phyloP scores from a whole-genome alignment of 371 early-diverging fungal species.

The Dinochytrium kinnereticum region DNA sequence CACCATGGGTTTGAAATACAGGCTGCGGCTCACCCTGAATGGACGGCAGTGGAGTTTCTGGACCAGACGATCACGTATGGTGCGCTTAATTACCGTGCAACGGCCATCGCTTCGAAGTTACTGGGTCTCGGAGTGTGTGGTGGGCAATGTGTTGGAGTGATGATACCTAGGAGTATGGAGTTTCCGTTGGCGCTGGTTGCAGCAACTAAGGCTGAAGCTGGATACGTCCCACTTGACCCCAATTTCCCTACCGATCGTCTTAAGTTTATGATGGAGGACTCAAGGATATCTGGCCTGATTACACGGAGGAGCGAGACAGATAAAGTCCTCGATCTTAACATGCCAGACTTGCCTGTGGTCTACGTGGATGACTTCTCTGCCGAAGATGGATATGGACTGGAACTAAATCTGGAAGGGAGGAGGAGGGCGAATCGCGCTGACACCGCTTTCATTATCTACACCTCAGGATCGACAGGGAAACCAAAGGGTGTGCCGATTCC shows the following conservation, averaged over 20 bases:
- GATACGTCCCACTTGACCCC: conserved; percentile 36
- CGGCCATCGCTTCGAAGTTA: conserved; percentile 16
- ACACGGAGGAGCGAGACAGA: not conserved
- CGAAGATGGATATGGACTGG: not conserved
- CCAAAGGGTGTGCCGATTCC: conserved; percentile 21
- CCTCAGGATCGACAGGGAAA: conserved; percentile 59
- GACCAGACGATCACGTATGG: conserved; percentile 28
- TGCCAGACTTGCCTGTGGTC: not conserved
- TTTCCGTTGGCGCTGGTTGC: conserved; percentile 33
- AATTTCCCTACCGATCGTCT: conserved; percentile 30
- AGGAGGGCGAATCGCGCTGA: not conserved
- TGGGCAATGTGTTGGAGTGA: conserved; percentile 19
- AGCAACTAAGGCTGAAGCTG: conserved; percentile 31
- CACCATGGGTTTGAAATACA: conserved; percentile 13
- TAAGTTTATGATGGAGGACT: conserved; percentile 14
- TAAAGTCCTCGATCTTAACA: not conserved
- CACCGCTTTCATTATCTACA: conserved; percentile 41
- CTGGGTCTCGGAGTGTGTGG: conserved; percentile 14
- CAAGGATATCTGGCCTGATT: not conserved
- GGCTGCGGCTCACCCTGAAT: not conserved
- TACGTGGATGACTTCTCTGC: not conserved
- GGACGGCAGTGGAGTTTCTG: conserved; percentile 14
- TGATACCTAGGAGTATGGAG: conserved; percentile 29
- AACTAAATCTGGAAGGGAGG: not conserved
- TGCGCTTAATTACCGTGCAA: conserved; percentile 30